A percentile compares a stretch with the other conserved stretches of the same genome.
These are phyloP conservation scores for Ophiostoma sp. DNA, from an alignment of 2,329 filamentous ascomycete genomes.

Conservation along the genomic window DNA sequence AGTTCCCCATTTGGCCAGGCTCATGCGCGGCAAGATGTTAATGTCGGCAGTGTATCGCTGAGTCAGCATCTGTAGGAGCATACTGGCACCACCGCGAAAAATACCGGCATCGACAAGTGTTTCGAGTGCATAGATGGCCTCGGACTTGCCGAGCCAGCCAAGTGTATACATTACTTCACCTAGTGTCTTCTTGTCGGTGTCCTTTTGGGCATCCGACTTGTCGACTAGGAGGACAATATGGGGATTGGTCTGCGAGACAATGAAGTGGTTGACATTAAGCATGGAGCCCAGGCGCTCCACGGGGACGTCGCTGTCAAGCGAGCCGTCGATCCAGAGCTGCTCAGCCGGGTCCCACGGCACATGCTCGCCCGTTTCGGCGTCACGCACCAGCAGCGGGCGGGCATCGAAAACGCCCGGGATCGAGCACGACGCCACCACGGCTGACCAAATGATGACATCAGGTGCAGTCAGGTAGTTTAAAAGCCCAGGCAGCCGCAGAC, in stretches of 20 bases:
- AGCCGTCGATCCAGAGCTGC: conserved; percentile 87
- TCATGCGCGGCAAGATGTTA: conserved; percentile 55
- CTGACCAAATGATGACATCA: conserved; percentile 94
- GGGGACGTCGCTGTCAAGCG: conserved; percentile 87
- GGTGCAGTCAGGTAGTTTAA: conserved; percentile 92
- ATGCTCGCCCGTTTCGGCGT: conserved; percentile 70
- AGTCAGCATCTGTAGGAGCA: conserved; percentile 72
- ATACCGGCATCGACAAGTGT: conserved; percentile 74
- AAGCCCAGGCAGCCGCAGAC: conserved; percentile 79
- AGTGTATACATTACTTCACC: conserved; percentile 57
- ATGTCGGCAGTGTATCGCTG: conserved; percentile 95
- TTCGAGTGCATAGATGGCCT: conserved; percentile 74
- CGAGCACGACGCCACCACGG: conserved; percentile 91
- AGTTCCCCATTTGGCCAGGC: conserved; percentile 37
- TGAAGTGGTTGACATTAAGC: conserved; percentile 98
- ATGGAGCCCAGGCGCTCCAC: conserved; percentile 86
- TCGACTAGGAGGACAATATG: conserved; percentile 83
- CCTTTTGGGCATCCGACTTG: conserved; percentile 53
- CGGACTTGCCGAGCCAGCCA: conserved; percentile 69
- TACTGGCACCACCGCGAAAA: conserved; percentile 71
- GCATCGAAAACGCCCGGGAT: conserved; percentile 82
- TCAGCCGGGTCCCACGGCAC: conserved; percentile 81
- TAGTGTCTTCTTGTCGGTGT: conserved; percentile 10
- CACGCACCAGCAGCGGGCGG: conserved; percentile 74
- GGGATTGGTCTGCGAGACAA: conserved; percentile 93